Evolutionary conservation across 2,329 filamentous ascomycete genomes (phyloP).

Genomic region (Curvularia hawaiiensis): DNA sequence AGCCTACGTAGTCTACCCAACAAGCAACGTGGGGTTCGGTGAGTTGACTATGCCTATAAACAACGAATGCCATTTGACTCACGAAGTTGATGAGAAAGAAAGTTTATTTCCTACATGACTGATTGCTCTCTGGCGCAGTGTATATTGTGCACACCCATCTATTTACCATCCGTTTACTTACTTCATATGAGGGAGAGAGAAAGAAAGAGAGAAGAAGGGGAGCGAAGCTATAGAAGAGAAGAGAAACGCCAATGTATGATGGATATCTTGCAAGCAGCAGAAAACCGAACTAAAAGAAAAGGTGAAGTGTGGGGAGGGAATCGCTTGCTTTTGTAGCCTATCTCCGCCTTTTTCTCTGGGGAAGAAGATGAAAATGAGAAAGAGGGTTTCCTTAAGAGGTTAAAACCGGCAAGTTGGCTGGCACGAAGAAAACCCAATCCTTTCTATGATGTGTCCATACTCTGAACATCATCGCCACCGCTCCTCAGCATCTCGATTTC

Average conservation of each 20-base stretch:
- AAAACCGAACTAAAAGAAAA: background rate
- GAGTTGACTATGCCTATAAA: no score
- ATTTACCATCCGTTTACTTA: background rate
- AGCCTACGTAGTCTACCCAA: no score
- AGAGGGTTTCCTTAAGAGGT: background rate
- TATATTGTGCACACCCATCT: background rate
- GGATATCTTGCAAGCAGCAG: background rate
- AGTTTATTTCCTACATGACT: no score
- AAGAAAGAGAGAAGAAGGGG: background rate
- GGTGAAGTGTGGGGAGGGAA: background rate
- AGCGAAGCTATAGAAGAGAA: background rate
- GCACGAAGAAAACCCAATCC: background rate
- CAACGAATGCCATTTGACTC: no score
- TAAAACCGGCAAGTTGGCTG: background rate
- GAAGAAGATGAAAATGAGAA: background rate
- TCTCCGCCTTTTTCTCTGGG: background rate
- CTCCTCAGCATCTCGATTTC: constrained; percentile 29
- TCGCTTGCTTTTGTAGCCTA: background rate
- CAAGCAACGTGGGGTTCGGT: no score
- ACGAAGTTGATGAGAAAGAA: no score
- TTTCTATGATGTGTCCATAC: constrained; percentile 31
- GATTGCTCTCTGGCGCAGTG: background rate
- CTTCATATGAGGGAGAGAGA: background rate
- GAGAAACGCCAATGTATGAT: background rate
- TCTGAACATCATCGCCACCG: constrained; percentile 12